These are phyloP conservation scores for Tulasnella calospora DNA, from an alignment of 768 basidiomycete species.

Conservation along the genomic window DNA sequence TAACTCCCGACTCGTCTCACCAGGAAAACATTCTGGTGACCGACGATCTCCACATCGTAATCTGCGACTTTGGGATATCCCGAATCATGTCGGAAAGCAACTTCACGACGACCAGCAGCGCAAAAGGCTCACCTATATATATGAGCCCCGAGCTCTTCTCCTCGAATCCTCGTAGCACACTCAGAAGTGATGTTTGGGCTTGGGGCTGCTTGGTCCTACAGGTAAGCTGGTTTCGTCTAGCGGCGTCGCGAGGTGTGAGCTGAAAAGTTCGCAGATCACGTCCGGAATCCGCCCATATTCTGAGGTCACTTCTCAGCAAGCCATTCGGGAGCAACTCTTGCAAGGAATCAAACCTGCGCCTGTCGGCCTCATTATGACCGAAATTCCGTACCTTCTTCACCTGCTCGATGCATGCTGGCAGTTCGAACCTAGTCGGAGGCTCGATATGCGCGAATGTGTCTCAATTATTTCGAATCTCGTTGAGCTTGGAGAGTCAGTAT, in stretches of 20 bases:
- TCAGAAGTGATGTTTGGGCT: slow-evolving; percentile 7
- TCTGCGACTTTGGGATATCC: slow-evolving; percentile 1
- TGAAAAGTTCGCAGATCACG: neutral
- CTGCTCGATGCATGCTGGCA: neutral
- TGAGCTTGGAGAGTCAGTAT: neutral
- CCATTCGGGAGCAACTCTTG: neutral
- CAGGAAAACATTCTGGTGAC: slow-evolving; percentile 1
- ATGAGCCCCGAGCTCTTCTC: slow-evolving; percentile 4
- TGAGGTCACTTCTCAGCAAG: neutral
- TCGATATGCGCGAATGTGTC: neutral
- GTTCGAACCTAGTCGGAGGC: neutral
- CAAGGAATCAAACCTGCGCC: neutral
- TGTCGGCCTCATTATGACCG: neutral
- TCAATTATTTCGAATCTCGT: neutral
- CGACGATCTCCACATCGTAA: neutral
- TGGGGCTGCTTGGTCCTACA: neutral
- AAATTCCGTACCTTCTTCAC: neutral
- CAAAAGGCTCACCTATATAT: neutral
- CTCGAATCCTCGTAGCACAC: neutral
- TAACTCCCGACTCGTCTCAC: too few species aligned
- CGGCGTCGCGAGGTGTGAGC: neutral
- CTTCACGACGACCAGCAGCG: neutral
- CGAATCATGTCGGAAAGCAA: neutral
- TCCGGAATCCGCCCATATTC: neutral
- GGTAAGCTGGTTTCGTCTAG: neutral